phyloP scores from a whole-genome alignment of 306 rosid species.

The Vicia villosa region DNA sequence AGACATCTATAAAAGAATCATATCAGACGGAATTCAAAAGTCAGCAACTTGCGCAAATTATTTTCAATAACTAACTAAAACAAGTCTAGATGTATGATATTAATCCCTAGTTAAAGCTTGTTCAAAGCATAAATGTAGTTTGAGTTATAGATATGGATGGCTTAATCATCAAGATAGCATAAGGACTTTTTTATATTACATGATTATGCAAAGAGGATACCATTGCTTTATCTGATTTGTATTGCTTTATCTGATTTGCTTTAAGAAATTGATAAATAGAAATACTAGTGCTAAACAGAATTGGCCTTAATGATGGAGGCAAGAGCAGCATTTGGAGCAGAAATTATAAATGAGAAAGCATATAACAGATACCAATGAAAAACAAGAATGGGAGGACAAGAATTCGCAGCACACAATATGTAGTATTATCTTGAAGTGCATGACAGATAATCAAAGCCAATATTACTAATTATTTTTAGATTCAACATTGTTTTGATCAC shows the following conservation, averaged over 20 bases:
- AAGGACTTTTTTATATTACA: neutral
- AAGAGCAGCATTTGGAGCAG: constrained; percentile 2
- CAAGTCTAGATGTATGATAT: neutral
- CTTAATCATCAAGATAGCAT: neutral
- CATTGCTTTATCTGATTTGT: constrained; percentile 9
- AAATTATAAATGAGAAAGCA: constrained; percentile 12
- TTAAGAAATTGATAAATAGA: neutral
- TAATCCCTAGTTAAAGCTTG: neutral
- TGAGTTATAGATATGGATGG: constrained; percentile 17
- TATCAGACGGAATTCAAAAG: constrained; percentile 1
- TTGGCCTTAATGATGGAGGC: constrained; percentile 13
- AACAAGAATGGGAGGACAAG: neutral
- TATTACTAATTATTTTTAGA: neutral
- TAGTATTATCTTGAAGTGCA: constrained; percentile 4
- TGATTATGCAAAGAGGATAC: constrained; percentile 9
- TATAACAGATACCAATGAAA: neutral
- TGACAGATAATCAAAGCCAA: neutral
- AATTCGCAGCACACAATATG: constrained; percentile 7
- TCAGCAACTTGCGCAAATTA: constrained; percentile 27
- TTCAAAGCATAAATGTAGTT: neutral
- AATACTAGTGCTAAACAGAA: neutral
- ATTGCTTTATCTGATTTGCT: constrained; percentile 6
- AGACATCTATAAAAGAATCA: constrained; percentile 20
- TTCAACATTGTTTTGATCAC: neutral
- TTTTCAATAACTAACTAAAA: constrained; percentile 2